Evolutionary conservation across 306 rosid species (phyloP).

Genomic region (Prunus mongolica): DNA sequence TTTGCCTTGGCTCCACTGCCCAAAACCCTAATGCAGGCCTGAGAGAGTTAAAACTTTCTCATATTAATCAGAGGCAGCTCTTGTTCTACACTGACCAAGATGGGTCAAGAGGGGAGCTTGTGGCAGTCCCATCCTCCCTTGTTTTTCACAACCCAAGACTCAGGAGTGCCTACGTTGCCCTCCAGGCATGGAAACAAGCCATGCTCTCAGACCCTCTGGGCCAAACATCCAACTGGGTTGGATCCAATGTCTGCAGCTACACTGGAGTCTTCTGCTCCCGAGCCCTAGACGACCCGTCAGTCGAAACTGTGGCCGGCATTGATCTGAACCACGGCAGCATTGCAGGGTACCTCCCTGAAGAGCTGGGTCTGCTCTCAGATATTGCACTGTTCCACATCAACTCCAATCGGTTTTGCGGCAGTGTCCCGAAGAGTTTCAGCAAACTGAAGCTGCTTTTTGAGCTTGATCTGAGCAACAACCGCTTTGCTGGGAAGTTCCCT

Average conservation of each 20-base stretch:
- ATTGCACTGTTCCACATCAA: slow-evolving; percentile 58
- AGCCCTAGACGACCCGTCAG: slow-evolving; percentile 35
- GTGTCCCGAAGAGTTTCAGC: slow-evolving; percentile 47
- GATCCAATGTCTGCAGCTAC: slow-evolving; percentile 60
- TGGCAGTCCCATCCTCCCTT: slow-evolving; percentile 18
- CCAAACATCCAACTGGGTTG: slow-evolving; percentile 53
- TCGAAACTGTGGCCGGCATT: slow-evolving; percentile 62
- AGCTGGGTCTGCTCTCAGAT: slow-evolving; percentile 50
- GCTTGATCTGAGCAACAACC: slow-evolving; percentile 66
- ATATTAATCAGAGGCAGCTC: slow-evolving; percentile 4
- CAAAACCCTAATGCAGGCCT: slow-evolving; percentile 8
- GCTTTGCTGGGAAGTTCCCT: slow-evolving; percentile 62
- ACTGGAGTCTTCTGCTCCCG: slow-evolving; percentile 52
- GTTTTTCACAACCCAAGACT: slow-evolving; percentile 46
- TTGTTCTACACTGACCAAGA: slow-evolving; percentile 6
- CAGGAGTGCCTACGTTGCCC: slow-evolving; percentile 50
- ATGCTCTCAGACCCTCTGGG: slow-evolving; percentile 59
- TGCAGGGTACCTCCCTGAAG: slow-evolving; percentile 67
- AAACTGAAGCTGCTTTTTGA: slow-evolving; percentile 44
- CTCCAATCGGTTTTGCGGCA: slow-evolving; percentile 71
- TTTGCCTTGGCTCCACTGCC: slow-evolving; percentile 6
- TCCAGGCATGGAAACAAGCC: slow-evolving; percentile 68
- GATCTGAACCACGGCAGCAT: slow-evolving; percentile 77
- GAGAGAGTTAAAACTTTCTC: neutral
- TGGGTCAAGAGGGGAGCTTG: slow-evolving; percentile 6